Conservation (phyloP, 2,329 filamentous ascomycete genomes). For the Cladophialophora carrionii region DNA sequence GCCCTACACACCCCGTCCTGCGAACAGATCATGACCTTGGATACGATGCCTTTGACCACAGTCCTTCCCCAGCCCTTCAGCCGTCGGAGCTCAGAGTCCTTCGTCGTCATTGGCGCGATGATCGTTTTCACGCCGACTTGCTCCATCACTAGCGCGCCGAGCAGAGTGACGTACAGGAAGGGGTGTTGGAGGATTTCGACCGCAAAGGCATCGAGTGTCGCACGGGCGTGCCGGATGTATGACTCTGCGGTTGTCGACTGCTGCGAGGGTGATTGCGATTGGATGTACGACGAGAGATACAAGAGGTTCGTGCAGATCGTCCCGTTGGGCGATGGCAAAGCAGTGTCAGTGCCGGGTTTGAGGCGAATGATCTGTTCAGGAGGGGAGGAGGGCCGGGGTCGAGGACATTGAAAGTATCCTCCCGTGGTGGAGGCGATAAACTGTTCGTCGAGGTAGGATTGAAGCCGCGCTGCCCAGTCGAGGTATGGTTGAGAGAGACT, state of each 20-base stretch:
- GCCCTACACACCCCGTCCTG: constrained; percentile 32
- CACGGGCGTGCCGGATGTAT: constrained; percentile 56
- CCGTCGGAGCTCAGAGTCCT: constrained; percentile 29
- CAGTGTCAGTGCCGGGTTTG: constrained; percentile 94
- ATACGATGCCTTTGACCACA: constrained; percentile 31
- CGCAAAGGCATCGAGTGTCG: constrained; percentile 83
- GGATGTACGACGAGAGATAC: constrained; percentile 71
- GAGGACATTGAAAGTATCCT: constrained; percentile 33
- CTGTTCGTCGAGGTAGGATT: constrained; percentile 70
- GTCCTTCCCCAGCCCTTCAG: constrained; percentile 37
- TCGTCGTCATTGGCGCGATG: constrained; percentile 46
- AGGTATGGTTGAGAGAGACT: constrained; percentile 77
- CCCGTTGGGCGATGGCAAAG: constrained; percentile 87
- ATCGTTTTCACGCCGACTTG: constrained; percentile 69
- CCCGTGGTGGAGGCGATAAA: constrained; percentile 69
- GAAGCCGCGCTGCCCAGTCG: constrained; percentile 78
- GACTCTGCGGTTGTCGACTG: constrained; percentile 53
- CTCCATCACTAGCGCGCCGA: constrained; percentile 74
- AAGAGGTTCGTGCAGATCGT: constrained; percentile 86
- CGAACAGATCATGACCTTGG: constrained; percentile 37
- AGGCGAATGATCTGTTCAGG: constrained; percentile 63
- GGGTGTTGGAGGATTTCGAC: constrained; percentile 91
- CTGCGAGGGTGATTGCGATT: constrained; percentile 53
- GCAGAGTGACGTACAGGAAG: constrained; percentile 82
- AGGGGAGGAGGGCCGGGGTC: constrained; percentile 2